Percentiles rank a stretch among this genome's conserved stretches.
Conservation (phyloP, 2,329 filamentous ascomycete genomes). For the Claviceps digitariae region DNA sequence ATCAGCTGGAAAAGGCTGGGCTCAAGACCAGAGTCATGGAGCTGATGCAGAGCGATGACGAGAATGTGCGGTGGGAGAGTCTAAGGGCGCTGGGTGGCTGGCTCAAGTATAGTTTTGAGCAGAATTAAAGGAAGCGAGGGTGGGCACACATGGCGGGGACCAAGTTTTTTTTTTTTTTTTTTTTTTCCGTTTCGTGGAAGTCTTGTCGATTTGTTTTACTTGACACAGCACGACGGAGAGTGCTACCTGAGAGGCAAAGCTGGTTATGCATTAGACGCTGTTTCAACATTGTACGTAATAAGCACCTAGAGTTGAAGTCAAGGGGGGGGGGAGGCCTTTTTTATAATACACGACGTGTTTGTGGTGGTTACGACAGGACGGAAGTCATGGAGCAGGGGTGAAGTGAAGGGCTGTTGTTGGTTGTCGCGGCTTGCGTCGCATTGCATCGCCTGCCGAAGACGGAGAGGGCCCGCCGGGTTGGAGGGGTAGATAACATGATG, state of each 20-base stretch:
- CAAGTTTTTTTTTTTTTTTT: too few species aligned
- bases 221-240: background rate
- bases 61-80: conserved; percentile 86
- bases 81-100: conserved; percentile 62
- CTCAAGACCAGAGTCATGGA: conserved; percentile 85
- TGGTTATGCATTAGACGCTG: background rate
- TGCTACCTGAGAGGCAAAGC: background rate
- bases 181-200: background rate
- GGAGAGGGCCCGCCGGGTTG: too few species aligned
- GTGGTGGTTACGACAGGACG: too few species aligned
- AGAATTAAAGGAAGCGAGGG: conserved; percentile 10
- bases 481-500: too few species aligned
- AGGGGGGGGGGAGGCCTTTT: background rate
- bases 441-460: too few species aligned
- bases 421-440: too few species aligned
- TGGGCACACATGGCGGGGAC: background rate
- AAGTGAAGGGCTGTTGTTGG: too few species aligned
- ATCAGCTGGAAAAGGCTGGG: conserved; percentile 67
- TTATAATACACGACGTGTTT: too few species aligned
- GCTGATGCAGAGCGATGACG: conserved; percentile 79
- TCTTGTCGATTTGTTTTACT: background rate
- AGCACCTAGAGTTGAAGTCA: background rate
- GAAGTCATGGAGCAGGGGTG: too few species aligned
- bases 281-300: background rate
- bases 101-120: conserved; percentile 51